Base-by-base conservation (phyloP, 1,284 basidiomycete species). In the Rhizoctonia solani region DNA sequence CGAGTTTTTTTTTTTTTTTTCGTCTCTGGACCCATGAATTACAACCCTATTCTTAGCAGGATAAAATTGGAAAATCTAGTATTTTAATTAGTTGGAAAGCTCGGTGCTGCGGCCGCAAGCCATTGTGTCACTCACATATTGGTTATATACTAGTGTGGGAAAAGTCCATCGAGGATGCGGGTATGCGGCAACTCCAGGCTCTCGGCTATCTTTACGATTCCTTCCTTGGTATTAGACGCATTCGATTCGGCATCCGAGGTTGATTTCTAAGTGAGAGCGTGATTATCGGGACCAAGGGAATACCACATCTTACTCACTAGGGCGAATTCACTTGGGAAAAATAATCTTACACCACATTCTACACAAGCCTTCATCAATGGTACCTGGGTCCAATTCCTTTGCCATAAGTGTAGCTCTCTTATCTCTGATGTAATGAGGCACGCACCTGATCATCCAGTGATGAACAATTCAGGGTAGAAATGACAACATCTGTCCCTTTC, bases 271-370 rank as follows among this genome's bases (percentile, higher is more conserved):
- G 37, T 8, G 37, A 16, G 37, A 16, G 37, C 9, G 16, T 39
- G 37, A 16, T 39, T 8, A 39, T 8, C 16, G 16, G 37, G 9
- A 8, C 37, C 16, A 8, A 16, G 8, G 37, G 37, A 8, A 16
- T 39, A 39, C 9, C 16, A 39, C 9, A 39, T 8, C 37, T 39
- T 3, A 8, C 34, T 42, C 39, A 63, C 59, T 37, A 63, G 27
- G 5, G 59, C 59, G 19, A 63, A 63, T 29, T 63, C 59, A 27
- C 59, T 63, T 13, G 59, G 59, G 37, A 63, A 53, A 30, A 63
- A 63, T 29, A 63, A 9, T 27, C 53, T 63, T 6, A 63, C 49
- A 25, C 30, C 34, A 11, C 32, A 37, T 4, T 34, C 23, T 16
- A 47, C 59, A n/a, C 32, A 49, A 1, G 59, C 59, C 13, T 53